A percentile compares a stretch with the other conserved stretches of the same genome.
phyloP scores from a whole-genome alignment of 495 filamentous ascomycete species.

The Neohortaea acidophila region DNA sequence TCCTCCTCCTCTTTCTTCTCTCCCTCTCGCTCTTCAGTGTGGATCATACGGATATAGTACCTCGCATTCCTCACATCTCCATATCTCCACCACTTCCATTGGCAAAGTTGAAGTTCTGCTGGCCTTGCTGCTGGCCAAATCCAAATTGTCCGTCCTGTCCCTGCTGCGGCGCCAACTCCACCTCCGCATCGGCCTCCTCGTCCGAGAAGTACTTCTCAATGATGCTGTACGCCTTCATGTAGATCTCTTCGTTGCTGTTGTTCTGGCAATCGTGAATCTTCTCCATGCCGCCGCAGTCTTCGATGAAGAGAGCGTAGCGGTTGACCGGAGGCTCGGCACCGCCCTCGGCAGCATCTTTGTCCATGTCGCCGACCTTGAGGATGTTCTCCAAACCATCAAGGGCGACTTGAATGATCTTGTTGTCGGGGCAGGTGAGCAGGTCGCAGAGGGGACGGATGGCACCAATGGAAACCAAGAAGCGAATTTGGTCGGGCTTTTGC shows the following conservation, averaged over 20 bases:
- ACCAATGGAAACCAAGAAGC: slow-evolving; percentile 80
- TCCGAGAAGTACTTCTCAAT: slow-evolving; percentile 99
- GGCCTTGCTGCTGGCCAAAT: slow-evolving; percentile 64
- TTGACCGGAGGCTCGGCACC: slow-evolving; percentile 65
- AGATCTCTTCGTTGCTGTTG: slow-evolving; percentile 99
- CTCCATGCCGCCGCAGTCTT: slow-evolving; percentile 98
- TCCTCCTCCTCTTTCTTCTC: neutral
- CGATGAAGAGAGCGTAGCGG: slow-evolving; percentile 93
- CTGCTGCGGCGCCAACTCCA: slow-evolving; percentile 51
- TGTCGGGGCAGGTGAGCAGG: slow-evolving; percentile 89
- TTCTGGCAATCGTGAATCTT: slow-evolving; percentile 99
- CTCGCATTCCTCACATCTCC: slow-evolving; percentile 68
- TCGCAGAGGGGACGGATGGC: slow-evolving; percentile 98
- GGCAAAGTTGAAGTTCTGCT: slow-evolving; percentile 79
- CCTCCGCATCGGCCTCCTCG: slow-evolving; percentile 76
- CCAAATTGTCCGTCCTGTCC: slow-evolving; percentile 60
- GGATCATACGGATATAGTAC: neutral
- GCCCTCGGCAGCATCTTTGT: slow-evolving; percentile 71
- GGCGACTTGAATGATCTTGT: slow-evolving; percentile 99
- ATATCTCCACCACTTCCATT: slow-evolving; percentile 88
- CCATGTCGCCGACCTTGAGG: slow-evolving; percentile 96
- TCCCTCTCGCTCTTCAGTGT: neutral
- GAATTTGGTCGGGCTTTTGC: slow-evolving; percentile 96
- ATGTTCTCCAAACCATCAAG: slow-evolving; percentile 98
- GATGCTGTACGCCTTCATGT: slow-evolving; percentile 99